These are phyloP conservation scores for Crithidia brevicula DNA, from an alignment of 208 protist genomes.

Conservation along the genomic window DNA sequence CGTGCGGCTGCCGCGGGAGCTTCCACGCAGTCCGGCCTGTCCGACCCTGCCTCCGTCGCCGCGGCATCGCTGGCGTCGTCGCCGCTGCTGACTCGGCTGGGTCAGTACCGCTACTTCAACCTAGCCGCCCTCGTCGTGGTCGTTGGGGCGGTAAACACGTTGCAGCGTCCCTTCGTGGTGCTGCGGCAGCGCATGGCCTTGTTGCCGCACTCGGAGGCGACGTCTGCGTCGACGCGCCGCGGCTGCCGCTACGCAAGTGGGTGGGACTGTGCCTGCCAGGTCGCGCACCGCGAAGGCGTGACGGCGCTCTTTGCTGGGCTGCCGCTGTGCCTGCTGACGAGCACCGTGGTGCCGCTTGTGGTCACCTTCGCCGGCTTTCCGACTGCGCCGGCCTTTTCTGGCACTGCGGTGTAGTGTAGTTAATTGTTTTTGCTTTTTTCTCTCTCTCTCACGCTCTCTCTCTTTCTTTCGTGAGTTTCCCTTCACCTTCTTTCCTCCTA, in stretches of 20 bases:
- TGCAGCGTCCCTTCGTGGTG: slow-evolving; percentile 49
- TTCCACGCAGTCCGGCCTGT: background rate
- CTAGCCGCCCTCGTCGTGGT: slow-evolving; percentile 25
- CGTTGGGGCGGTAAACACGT: slow-evolving; percentile 23
- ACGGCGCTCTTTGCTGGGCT: slow-evolving; percentile 29
- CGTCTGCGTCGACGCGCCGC: background rate
- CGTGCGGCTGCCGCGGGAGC: background rate
- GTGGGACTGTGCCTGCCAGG: slow-evolving; percentile 23
- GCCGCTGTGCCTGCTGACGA: slow-evolving; percentile 28
- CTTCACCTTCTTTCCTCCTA: background rate
- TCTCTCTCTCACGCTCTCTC: background rate
- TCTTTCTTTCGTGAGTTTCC: background rate
- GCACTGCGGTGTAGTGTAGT: slow-evolving; percentile 17
- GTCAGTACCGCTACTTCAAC: slow-evolving; percentile 21
- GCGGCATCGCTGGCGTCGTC: background rate
- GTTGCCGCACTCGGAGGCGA: slow-evolving; percentile 6
- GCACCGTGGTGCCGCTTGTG: slow-evolving; percentile 27
- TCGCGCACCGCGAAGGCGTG: slow-evolving; percentile 24
- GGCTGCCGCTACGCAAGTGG: slow-evolving; percentile 35
- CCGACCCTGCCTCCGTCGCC: background rate
- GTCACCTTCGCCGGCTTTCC: slow-evolving; percentile 26
- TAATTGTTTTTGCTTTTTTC: slow-evolving; percentile 1
- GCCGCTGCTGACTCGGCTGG: slow-evolving; percentile 16
- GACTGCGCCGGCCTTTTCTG: slow-evolving; percentile 26
- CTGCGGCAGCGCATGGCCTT: slow-evolving; percentile 46